Base-by-base conservation (phyloP, 495 filamentous ascomycete genomes). In the Chaetomium tenue region DNA sequence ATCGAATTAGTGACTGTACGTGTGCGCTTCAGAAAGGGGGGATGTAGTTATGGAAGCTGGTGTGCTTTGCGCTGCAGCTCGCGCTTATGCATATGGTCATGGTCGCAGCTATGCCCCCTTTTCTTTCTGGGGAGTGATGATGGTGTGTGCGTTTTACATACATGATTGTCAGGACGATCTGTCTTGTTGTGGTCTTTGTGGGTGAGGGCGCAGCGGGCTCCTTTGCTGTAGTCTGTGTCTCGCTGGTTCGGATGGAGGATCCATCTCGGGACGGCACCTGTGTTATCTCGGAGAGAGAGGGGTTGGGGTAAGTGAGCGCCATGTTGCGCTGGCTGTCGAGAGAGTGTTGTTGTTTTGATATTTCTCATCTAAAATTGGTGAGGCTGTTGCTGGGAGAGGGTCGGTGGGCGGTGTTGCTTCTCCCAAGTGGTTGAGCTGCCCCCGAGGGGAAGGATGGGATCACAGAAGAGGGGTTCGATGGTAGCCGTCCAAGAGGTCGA, bases 241-340 rank as follows among this genome's bases (percentile, higher is more conserved):
- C 63, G 40, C 66, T 62, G 40, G 51, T 33, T 16, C 52, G n/a
- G 26, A 25, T n/a, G 16, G 56, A 18, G 0, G 50, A 62, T 20
- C 48, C 47, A 23, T 55, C 46, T 5, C 56, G 60, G 20, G 48
- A 48, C 28, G 60, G 33, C 12, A 53, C 61, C 1, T 44, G 60
- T 42, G 65, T 63, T 63, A 71, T 70, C 0, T 70, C 65, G 23
- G 70, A 69, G 13, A 72, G 66, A 5, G 70, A 72, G 25, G 60
- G 68, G 53, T 74, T 74, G 18, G 70, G 70, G 59, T 72, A 74
- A 3, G 70, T 66, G 8, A 72, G 68, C 13, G 63, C 65, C 63
- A 71, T 68, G n/a, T 12, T 37, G 20, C 33, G 20, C 18, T 23
- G 18, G 22, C 11, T 4, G 16, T 16, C 3, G 15, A 44, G 2